A percentile compares a stretch with the other conserved stretches of the same genome.
These are phyloP conservation scores for Exophiala sp. DNA, from an alignment of 2,329 filamentous ascomycete genomes.

Conservation along the genomic window DNA sequence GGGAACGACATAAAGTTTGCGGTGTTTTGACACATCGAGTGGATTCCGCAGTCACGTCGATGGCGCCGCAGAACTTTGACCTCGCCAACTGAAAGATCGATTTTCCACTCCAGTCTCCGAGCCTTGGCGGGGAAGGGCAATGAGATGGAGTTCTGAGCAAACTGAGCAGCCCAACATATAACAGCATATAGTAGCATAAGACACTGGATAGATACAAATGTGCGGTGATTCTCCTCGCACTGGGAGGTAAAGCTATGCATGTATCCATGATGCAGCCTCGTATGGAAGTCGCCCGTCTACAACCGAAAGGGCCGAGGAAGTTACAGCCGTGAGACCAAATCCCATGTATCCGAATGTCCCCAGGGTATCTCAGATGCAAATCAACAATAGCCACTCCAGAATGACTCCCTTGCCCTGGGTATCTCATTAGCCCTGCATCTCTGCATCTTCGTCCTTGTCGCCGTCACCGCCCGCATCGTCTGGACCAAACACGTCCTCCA, in stretches of 20 bases:
- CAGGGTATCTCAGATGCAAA: constrained; percentile 4
- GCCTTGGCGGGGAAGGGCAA: neutral
- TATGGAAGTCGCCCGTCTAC: neutral
- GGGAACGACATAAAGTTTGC: neutral
- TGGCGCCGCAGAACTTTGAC: neutral
- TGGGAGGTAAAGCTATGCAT: too few species aligned
- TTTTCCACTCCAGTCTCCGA: neutral
- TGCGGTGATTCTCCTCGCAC: too few species aligned
- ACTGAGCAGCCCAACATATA: neutral
- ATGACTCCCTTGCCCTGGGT: neutral
- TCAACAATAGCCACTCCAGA: constrained; percentile 1
- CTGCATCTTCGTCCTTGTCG: constrained; percentile 39
- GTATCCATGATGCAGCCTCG: too few species aligned
- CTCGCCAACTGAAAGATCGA: neutral
- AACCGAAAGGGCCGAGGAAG: neutral
- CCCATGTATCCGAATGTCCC: neutral
- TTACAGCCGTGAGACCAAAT: neutral
- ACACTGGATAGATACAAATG: too few species aligned
- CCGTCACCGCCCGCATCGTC: constrained; percentile 34
- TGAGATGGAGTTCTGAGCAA: neutral
- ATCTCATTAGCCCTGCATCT: constrained; percentile 33
- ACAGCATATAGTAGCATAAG: neutral
- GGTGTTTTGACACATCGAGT: constrained; percentile 1
- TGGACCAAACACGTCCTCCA: constrained; percentile 33
- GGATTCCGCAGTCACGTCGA: neutral